Evolutionary conservation across 371 early-diverging fungal genomes (phyloP).

Genomic region (Mycotypha africana): DNA sequence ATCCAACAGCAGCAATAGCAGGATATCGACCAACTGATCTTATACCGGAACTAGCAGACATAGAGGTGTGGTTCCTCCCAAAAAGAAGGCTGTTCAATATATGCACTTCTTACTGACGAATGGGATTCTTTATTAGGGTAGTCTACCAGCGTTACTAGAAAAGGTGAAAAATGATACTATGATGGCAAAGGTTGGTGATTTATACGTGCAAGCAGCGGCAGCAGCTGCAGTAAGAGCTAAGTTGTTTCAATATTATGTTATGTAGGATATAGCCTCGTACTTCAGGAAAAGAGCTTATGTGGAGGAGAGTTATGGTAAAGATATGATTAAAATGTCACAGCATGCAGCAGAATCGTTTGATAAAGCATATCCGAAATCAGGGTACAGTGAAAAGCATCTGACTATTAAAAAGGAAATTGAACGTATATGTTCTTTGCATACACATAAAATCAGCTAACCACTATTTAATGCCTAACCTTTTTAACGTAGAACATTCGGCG

Average conservation of each 20-base stretch:
- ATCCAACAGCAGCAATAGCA: too few relatives aligned
- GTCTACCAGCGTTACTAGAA: constrained; percentile 17
- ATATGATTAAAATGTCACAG: constrained; percentile 46
- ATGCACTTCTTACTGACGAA: too few relatives aligned
- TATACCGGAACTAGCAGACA: too few relatives aligned
- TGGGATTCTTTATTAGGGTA: too few relatives aligned
- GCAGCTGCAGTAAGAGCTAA: too few relatives aligned
- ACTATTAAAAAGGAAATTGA: too few relatives aligned
- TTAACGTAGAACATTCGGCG: constrained; percentile 47
- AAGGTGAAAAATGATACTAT: constrained; percentile 19
- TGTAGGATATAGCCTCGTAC: constrained; percentile 51
- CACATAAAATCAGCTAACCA: too few relatives aligned
- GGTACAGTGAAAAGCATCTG: constrained; percentile 16
- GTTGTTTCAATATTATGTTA: neutral
- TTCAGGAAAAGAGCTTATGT: constrained; percentile 55
- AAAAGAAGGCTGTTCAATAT: too few relatives aligned
- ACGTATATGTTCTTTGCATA: too few relatives aligned
- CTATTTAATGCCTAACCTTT: too few relatives aligned
- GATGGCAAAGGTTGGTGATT: constrained; percentile 14
- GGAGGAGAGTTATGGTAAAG: constrained; percentile 56
- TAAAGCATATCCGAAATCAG: constrained; percentile 41
- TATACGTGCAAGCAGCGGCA: neutral
- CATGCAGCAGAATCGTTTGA: constrained; percentile 41
- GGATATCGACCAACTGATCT: too few relatives aligned
- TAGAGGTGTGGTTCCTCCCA: too few relatives aligned